These are phyloP conservation scores for Dioscorea dumetorum DNA, from an alignment of 106 monocot genomes.

Conservation along the genomic window DNA sequence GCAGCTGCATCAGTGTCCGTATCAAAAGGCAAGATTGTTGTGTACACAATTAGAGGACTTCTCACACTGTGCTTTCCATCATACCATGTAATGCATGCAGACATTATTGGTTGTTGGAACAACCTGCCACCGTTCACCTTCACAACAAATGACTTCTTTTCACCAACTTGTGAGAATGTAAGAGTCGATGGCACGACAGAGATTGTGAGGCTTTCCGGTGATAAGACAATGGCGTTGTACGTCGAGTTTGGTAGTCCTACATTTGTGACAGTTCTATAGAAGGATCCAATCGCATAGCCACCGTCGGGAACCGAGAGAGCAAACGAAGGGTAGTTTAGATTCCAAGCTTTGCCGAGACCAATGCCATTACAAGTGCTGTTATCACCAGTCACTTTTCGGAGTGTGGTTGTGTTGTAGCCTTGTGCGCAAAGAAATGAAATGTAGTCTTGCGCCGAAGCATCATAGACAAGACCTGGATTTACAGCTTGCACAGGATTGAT, in stretches of 20 bases:
- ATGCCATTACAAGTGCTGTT: background rate
- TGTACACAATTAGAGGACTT: constrained; percentile 37
- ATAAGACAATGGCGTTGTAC: background rate
- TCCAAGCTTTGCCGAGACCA: background rate
- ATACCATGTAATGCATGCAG: constrained; percentile 27
- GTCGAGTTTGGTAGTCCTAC: constrained; percentile 20
- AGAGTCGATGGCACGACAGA: constrained; percentile 11
- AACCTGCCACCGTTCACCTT: constrained; percentile 11
- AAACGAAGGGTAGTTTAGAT: constrained; percentile 51
- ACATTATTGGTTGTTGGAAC: background rate
- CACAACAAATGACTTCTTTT: constrained; percentile 19
- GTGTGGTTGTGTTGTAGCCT: constrained; percentile 17
- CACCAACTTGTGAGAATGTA: constrained; percentile 7
- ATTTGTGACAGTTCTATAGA: constrained; percentile 34
- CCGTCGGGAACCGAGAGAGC: background rate
- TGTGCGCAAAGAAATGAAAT: constrained; percentile 15
- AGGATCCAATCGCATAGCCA: background rate
- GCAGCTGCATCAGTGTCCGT: too few relatives aligned
- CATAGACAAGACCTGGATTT: constrained; percentile 35
- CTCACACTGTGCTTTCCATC: constrained; percentile 30
- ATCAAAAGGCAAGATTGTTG: background rate
- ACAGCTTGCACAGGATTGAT: constrained; percentile 20
- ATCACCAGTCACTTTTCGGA: constrained; percentile 19
- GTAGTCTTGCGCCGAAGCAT: constrained; percentile 14
- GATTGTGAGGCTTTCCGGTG: background rate